A percentile compares a stretch with the other conserved stretches of the same genome.
phyloP scores from a whole-genome alignment of 2,329 filamentous ascomycete species.

The Neonectria ditissima region DNA sequence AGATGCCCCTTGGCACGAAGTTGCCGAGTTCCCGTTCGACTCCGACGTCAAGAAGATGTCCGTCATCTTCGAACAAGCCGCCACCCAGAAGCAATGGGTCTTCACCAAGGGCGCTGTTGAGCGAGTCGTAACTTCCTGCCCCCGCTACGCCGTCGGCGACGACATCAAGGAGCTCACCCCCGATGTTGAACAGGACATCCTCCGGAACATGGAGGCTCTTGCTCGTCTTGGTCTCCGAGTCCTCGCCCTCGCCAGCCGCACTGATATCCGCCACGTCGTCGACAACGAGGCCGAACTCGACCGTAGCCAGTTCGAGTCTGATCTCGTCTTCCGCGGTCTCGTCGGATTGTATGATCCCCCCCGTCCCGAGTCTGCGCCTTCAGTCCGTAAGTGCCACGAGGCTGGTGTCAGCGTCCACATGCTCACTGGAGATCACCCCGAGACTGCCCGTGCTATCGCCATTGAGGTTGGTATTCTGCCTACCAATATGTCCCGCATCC shows the following conservation, averaged over 20 bases:
- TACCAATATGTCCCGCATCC: slow-evolving; percentile 60
- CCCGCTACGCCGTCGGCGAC: slow-evolving; percentile 59
- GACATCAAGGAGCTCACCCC: slow-evolving; percentile 62
- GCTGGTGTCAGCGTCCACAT: slow-evolving; percentile 75
- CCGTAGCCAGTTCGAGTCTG: slow-evolving; percentile 68
- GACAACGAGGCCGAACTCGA: slow-evolving; percentile 57
- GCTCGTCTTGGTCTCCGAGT: slow-evolving; percentile 76
- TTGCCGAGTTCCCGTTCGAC: slow-evolving; percentile 80
- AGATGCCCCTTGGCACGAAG: slow-evolving; percentile 64
- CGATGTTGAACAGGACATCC: slow-evolving; percentile 65
- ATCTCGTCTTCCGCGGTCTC: slow-evolving; percentile 75
- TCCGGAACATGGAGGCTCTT: slow-evolving; percentile 76
- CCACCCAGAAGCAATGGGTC: slow-evolving; percentile 57
- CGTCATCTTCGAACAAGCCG: slow-evolving; percentile 68
- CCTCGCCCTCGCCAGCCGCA: slow-evolving; percentile 70
- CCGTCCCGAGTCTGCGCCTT: slow-evolving; percentile 72
- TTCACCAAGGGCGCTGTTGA: slow-evolving; percentile 79
- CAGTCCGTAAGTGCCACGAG: slow-evolving; percentile 68
- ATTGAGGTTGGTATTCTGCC: slow-evolving; percentile 72
- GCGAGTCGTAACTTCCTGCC: slow-evolving; percentile 73
- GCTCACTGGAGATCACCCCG: slow-evolving; percentile 77
- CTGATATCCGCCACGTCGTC: slow-evolving; percentile 52
- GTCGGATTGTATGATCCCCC: slow-evolving; percentile 81
- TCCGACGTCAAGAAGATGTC: slow-evolving; percentile 83
- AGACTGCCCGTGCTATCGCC: slow-evolving; percentile 74